Evolutionary conservation across 768 basidiomycete genomes (phyloP).

Genomic region (Pulveroboletus ravenelii): DNA sequence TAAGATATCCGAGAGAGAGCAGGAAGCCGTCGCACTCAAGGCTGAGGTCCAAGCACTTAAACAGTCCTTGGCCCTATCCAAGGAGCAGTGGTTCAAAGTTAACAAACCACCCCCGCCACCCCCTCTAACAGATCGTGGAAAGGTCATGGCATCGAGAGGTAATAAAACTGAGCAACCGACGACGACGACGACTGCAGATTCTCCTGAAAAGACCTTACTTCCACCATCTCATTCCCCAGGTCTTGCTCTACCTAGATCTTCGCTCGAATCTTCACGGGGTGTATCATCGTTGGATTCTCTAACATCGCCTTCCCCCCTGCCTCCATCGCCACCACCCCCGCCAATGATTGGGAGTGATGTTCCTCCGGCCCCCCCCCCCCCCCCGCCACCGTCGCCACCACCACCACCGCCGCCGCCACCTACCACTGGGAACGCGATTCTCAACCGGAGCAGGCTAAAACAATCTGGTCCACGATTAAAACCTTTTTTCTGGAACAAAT

Average conservation of each 20-base stretch:
- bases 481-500: slow-evolving; percentile 91
- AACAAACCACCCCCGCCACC: slow-evolving; percentile 63
- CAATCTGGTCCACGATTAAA: slow-evolving; percentile 53
- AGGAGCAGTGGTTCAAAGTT: slow-evolving; percentile 68
- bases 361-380: slow-evolving; percentile 25
- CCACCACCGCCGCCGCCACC: slow-evolving; percentile 32
- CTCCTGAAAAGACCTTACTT: slow-evolving; percentile 11
- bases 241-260: not conserved
- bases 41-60: slow-evolving; percentile 48
- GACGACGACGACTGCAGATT: not conserved
- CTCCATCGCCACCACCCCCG: slow-evolving; percentile 40
- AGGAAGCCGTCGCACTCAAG: slow-evolving; percentile 52
- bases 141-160: slow-evolving; percentile 6
- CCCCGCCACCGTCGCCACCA: slow-evolving; percentile 23
- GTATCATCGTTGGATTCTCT: slow-evolving; percentile 7
- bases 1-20: slow-evolving; percentile 61
- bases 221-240: slow-evolving; percentile 18
- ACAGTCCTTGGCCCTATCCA: slow-evolving; percentile 46
- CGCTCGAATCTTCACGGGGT: slow-evolving; percentile 27
- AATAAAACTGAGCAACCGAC: slow-evolving; percentile 4
- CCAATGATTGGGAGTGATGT: slow-evolving; percentile 6
- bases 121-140: slow-evolving; percentile 32
- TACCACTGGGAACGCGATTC: slow-evolving; percentile 27
- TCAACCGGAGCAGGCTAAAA: slow-evolving; percentile 30
- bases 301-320: slow-evolving; percentile 29